Evolutionary conservation across 192 early-diverging fungal genomes (phyloP), one percentile per base, ranked within the genome.

Genomic region (Funneliformis geosporum): DNA sequence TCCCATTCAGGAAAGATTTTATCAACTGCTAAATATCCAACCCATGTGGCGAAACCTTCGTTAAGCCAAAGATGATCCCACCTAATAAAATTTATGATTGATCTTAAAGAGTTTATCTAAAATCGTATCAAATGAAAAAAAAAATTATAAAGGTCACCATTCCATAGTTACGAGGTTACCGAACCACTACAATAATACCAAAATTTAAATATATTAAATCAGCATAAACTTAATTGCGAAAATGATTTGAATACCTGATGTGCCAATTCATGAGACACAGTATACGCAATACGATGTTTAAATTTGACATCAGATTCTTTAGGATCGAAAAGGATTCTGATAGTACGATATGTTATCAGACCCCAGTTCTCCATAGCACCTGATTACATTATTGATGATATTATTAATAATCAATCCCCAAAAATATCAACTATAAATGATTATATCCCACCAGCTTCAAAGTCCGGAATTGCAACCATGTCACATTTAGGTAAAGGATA

Each of bases 341-440:
- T 89, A 40, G 94, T 91, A 62, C 96, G 90, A 81, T 95, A 98
- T 8, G 97, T 99, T 44, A 99, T 90, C 39, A 98, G 85, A 76
- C 97, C 97, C 97, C 97, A 99, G 88, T 98, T 98, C 86, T 97
- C 96, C 97, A 98, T 97, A 47, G 92, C 92, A 55, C 89, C 89
- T 80, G n/a, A 44, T 39, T 28, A 27, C 8, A 65, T 28, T 28
- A 11, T 28, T 27, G 14, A 12, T 28, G 28, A n/a, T n/a, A n/a
- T n/a, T n/a, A n/a, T n/a, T n/a, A 28, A 65, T 65, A 9, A 23
- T 65, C 11, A 14, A 11, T 28, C 28, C 21, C 14, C 12, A 12
- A 12, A 65, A 33, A 12, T 59, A n/a, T 21, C 55, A 18, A 59
- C 21, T 18, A 59, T 4, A 28, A 9, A 65, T 23, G 0, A 44